Conservation (phyloP, 1,139 yeast genomes). For the Lodderomyces orthopsilosis region DNA sequence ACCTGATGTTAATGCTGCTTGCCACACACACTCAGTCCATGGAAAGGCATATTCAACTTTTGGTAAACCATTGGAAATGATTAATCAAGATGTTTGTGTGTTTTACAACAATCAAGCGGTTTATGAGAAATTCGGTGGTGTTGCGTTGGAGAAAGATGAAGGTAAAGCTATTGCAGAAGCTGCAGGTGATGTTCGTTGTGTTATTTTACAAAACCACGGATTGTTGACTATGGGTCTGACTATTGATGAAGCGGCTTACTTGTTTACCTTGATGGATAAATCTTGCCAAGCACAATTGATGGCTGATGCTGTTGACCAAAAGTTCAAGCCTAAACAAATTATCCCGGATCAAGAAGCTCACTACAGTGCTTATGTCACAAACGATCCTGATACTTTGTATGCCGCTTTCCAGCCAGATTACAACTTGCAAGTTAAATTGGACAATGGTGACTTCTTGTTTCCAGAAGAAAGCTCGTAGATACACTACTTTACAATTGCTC, state of each 20-base stretch:
- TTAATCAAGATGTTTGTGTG: conserved; percentile 71
- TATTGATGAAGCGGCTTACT: conserved; percentile 77
- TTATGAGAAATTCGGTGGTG: conserved; percentile 70
- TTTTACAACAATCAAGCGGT: conserved; percentile 67
- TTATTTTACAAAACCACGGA: conserved; percentile 76
- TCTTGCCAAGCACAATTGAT: conserved; percentile 68
- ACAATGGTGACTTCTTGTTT: conserved; percentile 9
- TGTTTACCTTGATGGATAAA: conserved; percentile 65
- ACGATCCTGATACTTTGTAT: conserved; percentile 61
- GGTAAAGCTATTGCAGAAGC: conserved; percentile 66
- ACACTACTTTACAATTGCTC: too few species aligned
- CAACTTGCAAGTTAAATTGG: conserved; percentile 18
- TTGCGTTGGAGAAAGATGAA: conserved; percentile 68
- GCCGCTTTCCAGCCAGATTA: conserved; percentile 62
- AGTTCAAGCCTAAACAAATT: conserved; percentile 22
- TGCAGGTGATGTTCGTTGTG: conserved; percentile 60
- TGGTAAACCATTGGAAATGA: conserved; percentile 68
- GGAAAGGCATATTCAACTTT: conserved; percentile 76
- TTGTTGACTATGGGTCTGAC: conserved; percentile 70
- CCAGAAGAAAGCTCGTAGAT: neutral
- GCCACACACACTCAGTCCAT: conserved; percentile 71
- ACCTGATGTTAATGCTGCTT: conserved; percentile 78
- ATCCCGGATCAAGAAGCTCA: conserved; percentile 62
- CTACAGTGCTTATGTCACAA: conserved; percentile 55
- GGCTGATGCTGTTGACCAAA: conserved; percentile 29